phyloP scores from a whole-genome alignment of 108 stramenopile genomes.

The Pseudonitzschia multiseries region DNA sequence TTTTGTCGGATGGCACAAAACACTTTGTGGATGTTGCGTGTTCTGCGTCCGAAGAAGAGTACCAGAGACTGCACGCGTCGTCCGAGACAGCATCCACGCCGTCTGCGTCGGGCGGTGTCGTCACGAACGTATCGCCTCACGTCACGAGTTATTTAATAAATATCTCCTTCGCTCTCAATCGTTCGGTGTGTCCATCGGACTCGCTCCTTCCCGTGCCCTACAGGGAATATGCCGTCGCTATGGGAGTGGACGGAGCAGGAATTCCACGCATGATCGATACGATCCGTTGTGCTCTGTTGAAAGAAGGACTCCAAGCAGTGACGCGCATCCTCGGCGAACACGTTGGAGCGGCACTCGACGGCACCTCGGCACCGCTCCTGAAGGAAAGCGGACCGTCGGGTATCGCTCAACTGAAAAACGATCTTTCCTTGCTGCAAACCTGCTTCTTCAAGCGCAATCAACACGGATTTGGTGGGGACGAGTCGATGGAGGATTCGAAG shows the following conservation, averaged over 20 bases:
- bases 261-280: slow-evolving; percentile 67
- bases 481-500: slow-evolving; percentile 1
- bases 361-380: background rate
- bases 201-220: slow-evolving; percentile 77
- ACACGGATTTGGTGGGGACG: slow-evolving; percentile 23
- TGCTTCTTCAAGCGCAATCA: slow-evolving; percentile 32
- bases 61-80: slow-evolving; percentile 47
- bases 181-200: slow-evolving; percentile 79
- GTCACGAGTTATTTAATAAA: slow-evolving; percentile 65
- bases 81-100: slow-evolving; percentile 16
- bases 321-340: slow-evolving; percentile 19
- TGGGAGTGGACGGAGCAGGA: slow-evolving; percentile 52
- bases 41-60: slow-evolving; percentile 65
- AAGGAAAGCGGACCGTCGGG: slow-evolving; percentile 51
- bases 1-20: slow-evolving; percentile 37
- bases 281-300: slow-evolving; percentile 60
- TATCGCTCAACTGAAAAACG: slow-evolving; percentile 55
- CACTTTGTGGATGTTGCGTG: slow-evolving; percentile 47
- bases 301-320: slow-evolving; percentile 37
- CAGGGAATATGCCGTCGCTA: slow-evolving; percentile 56
- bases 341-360: slow-evolving; percentile 5
- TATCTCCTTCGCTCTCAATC: slow-evolving; percentile 67
- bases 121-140: slow-evolving; percentile 73
- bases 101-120: slow-evolving; percentile 13
- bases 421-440: slow-evolving; percentile 34